These are phyloP conservation scores for Vigna hirtella DNA, from an alignment of 306 rosid genomes.

Conservation along the genomic window DNA sequence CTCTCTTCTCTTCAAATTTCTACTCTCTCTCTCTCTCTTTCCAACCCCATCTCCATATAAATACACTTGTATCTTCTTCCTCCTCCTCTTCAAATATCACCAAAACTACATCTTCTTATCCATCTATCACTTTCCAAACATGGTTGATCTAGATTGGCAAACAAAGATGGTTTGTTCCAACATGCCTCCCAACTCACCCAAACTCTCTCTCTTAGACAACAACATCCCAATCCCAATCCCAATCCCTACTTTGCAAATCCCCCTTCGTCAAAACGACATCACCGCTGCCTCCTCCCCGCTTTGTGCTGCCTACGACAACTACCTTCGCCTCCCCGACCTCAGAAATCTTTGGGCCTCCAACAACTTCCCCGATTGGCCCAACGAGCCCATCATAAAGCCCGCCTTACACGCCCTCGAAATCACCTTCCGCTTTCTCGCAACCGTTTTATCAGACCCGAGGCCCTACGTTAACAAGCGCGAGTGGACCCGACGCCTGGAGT, in stretches of 20 bases:
- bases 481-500: conserved; percentile 72
- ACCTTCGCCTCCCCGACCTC: conserved; percentile 75
- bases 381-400: conserved; percentile 76
- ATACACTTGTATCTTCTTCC: conserved; percentile 16
- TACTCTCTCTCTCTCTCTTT: not conserved
- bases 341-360: conserved; percentile 63
- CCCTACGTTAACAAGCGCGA: conserved; percentile 74
- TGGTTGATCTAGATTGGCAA: conserved; percentile 83
- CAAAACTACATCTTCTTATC: not conserved
- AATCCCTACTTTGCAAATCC: conserved; percentile 41
- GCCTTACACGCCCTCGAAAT: conserved; percentile 79
- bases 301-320: conserved; percentile 74
- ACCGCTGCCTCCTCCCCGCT: conserved; percentile 57
- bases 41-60: conserved; percentile 16
- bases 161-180: conserved; percentile 68
- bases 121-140: conserved; percentile 26
- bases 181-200: conserved; percentile 62
- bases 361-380: conserved; percentile 72
- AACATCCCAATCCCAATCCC: conserved; percentile 34
- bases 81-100: not conserved
- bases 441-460: conserved; percentile 72
- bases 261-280: conserved; percentile 56
- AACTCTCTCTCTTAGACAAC: conserved; percentile 57
- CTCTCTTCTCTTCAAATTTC: conserved; percentile 29
- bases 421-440: conserved; percentile 75